Percentiles rank a stretch among this genome's conserved stretches.
Conservation (phyloP, 2,329 filamentous ascomycete species). For the Phyllosticta citrichinensis region DNA sequence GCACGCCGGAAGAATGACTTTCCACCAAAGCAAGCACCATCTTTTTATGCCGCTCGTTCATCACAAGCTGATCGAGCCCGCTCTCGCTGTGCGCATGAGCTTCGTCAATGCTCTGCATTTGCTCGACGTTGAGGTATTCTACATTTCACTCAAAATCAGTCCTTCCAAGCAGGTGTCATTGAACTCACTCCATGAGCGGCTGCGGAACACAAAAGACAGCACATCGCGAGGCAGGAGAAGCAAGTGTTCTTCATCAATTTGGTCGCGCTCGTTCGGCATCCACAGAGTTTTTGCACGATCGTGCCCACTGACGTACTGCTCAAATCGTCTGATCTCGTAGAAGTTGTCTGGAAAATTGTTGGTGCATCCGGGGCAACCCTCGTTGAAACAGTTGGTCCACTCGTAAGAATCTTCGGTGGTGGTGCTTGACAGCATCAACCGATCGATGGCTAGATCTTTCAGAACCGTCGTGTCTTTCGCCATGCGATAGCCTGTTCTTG, state of each 20-base stretch:
- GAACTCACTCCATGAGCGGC: conserved; percentile 9
- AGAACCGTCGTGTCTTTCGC: not conserved
- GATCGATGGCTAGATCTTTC: not conserved
- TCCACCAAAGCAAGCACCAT: conserved; percentile 24
- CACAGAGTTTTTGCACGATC: not conserved
- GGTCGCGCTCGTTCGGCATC: not conserved
- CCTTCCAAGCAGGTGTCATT: not conserved
- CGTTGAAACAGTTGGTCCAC: not conserved
- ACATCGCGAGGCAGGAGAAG: conserved; percentile 4
- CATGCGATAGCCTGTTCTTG: conserved; percentile 3
- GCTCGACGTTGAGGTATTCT: conserved; percentile 7
- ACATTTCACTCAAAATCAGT: not conserved
- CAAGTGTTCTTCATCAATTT: not conserved
- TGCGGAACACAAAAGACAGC: conserved; percentile 9
- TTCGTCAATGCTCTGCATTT: conserved; percentile 9
- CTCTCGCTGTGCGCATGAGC: not conserved
- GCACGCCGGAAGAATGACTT: conserved; percentile 14
- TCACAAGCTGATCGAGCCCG: conserved; percentile 17
- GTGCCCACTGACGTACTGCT: not conserved
- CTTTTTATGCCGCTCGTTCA: conserved; percentile 20
- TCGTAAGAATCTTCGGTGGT: not conserved
- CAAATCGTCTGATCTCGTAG: not conserved
- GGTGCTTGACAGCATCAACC: not conserved
- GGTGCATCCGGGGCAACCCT: not conserved
- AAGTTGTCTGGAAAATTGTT: not conserved